A percentile compares a stretch with the other conserved stretches of the same genome.
phyloP scores from a whole-genome alignment of 2,329 filamentous ascomycete species.

The Phoma sp. region DNA sequence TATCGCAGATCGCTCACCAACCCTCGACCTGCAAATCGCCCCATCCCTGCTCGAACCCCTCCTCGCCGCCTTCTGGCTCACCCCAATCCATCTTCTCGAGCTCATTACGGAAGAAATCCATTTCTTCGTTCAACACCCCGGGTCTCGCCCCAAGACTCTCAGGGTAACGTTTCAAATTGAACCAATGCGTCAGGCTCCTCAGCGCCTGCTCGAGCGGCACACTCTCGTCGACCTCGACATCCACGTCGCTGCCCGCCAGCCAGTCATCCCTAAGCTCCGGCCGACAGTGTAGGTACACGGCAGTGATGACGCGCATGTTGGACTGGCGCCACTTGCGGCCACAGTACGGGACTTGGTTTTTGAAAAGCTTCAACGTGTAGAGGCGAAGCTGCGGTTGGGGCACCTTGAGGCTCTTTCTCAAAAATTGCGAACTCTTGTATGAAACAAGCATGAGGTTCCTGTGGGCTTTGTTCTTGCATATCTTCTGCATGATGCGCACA shows the following conservation, averaged over 20 bases:
- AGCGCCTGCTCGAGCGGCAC: conserved; percentile 91
- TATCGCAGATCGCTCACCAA: conserved; percentile 29
- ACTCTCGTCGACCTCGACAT: conserved; percentile 92
- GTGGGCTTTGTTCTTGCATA: conserved; percentile 94
- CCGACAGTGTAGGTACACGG: conserved; percentile 91
- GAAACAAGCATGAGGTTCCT: conserved; percentile 91
- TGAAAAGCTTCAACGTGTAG: conserved; percentile 97
- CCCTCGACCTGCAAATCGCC: conserved; percentile 41
- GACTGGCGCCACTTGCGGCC: conserved; percentile 97
- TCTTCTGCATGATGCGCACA: conserved; percentile 94
- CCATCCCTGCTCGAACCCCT: conserved; percentile 31
- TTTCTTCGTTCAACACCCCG: conserved; percentile 53
- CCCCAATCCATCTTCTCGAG: conserved; percentile 59
- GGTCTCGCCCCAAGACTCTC: conserved; percentile 70
- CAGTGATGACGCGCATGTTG: conserved; percentile 99
- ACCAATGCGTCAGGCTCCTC: conserved; percentile 90
- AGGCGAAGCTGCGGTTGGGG: conserved; percentile 86
- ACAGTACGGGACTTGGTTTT: conserved; percentile 97
- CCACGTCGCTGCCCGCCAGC: conserved; percentile 88
- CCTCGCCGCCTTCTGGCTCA: conserved; percentile 36
- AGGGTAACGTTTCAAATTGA: conserved; percentile 83
- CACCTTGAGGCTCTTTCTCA: conserved; percentile 89
- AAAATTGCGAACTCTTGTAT: conserved; percentile 92
- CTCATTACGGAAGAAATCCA: conserved; percentile 59
- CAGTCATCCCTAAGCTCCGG: conserved; percentile 95